phyloP scores from a whole-genome alignment of 2,329 filamentous ascomycete species.

The Metarhizium rileyi region DNA sequence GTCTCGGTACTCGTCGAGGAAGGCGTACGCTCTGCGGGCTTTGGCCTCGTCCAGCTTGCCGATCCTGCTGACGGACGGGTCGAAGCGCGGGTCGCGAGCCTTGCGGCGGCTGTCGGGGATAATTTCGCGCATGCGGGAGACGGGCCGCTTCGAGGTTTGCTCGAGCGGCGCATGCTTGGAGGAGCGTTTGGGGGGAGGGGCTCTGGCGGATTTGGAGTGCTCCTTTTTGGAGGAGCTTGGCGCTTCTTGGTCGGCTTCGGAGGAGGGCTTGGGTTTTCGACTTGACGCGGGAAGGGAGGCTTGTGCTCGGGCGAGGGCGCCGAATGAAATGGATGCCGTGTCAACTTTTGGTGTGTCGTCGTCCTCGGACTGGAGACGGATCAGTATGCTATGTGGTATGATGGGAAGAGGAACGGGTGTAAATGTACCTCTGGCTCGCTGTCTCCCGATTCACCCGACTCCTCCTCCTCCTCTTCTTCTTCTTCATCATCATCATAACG shows the following conservation, averaged over 20 bases:
- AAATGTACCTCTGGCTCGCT: slow-evolving; percentile 19
- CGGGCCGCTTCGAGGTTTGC: slow-evolving; percentile 71
- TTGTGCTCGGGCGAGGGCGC: slow-evolving; percentile 81
- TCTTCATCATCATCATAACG: slow-evolving; percentile 22
- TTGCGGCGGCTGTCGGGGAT: slow-evolving; percentile 48
- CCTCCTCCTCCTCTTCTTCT: slow-evolving; percentile 19
- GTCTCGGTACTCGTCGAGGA: slow-evolving; percentile 77
- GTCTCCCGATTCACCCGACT: slow-evolving; percentile 12
- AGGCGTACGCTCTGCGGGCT: slow-evolving; percentile 67
- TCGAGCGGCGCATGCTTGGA: slow-evolving; percentile 88
- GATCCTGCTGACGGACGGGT: slow-evolving; percentile 38
- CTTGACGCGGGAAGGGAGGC: slow-evolving; percentile 43
- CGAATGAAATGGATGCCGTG: slow-evolving; percentile 65
- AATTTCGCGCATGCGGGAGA: slow-evolving; percentile 70
- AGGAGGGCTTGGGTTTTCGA: slow-evolving; percentile 14
- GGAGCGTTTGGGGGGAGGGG: slow-evolving; percentile 27
- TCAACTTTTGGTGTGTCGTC: slow-evolving; percentile 26
- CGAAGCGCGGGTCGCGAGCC: slow-evolving; percentile 80
- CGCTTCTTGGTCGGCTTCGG: slow-evolving; percentile 1
- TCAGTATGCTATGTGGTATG: neutral
- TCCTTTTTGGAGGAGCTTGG: neutral
- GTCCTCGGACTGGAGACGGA: neutral
- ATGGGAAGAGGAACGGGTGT: neutral
- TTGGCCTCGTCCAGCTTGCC: slow-evolving; percentile 45
- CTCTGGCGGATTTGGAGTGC: slow-evolving; percentile 2